phyloP scores from a whole-genome alignment of 1,139 yeast genomes.

The Arxiozyma slooffiae region DNA sequence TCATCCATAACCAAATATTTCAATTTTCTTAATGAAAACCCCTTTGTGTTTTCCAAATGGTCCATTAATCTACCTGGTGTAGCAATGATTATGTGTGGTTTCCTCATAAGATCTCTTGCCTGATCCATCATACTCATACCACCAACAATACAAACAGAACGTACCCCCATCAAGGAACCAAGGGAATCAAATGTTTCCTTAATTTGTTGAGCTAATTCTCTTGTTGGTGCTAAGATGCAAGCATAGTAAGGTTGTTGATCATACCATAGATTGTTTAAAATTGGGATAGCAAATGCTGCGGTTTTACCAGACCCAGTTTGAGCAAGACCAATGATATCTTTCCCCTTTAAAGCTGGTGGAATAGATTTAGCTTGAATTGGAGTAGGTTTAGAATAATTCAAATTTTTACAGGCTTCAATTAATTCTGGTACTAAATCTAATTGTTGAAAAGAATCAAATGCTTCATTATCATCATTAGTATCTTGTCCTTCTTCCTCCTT shows the following conservation, averaged over 20 bases:
- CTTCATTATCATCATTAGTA: slow-evolving; percentile 12
- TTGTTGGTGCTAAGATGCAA: slow-evolving; percentile 86
- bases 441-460: slow-evolving; percentile 35
- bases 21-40: slow-evolving; percentile 71
- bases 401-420: slow-evolving; percentile 61
- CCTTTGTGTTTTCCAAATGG: slow-evolving; percentile 90
- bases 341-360: slow-evolving; percentile 83
- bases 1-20: slow-evolving; percentile 90
- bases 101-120: slow-evolving; percentile 83
- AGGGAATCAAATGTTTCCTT: slow-evolving; percentile 91
- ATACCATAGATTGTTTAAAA: slow-evolving; percentile 80
- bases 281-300: slow-evolving; percentile 83
- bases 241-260: slow-evolving; percentile 84
- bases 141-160: slow-evolving; percentile 83
- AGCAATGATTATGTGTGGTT: slow-evolving; percentile 90
- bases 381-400: slow-evolving; percentile 64
- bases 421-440: slow-evolving; percentile 70
- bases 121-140: slow-evolving; percentile 99
- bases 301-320: slow-evolving; percentile 83
- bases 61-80: slow-evolving; percentile 96
- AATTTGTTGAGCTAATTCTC: slow-evolving; percentile 94
- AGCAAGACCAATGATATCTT: slow-evolving; percentile 72
- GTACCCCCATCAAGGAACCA: slow-evolving; percentile 82
- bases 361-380: slow-evolving; percentile 89
- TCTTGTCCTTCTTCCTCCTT: slow-evolving; percentile 6